Percentiles rank a stretch among this genome's conserved stretches.
Evolutionary conservation across 129 eudicot species (phyloP).

Genomic region (Deinandra increscens): DNA sequence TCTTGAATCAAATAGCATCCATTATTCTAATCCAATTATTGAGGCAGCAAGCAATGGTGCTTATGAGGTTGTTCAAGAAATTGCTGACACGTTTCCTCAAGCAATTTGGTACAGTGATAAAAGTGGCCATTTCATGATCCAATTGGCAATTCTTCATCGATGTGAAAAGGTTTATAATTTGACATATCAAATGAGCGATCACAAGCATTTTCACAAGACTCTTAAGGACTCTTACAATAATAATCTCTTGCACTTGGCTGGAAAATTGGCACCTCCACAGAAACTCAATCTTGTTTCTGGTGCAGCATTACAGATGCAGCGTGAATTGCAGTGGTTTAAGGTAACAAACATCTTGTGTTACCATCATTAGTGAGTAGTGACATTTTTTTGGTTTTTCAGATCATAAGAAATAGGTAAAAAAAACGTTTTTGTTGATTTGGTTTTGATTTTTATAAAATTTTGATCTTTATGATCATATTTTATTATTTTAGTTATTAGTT

Average conservation of each 20-base stretch:
- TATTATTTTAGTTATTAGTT: background rate
- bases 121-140: conserved; percentile 32
- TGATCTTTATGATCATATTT: background rate
- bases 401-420: background rate
- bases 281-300: conserved; percentile 48
- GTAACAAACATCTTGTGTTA: conserved; percentile 15
- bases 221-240: conserved; percentile 34
- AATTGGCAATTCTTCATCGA: conserved; percentile 44
- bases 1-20: conserved; percentile 25
- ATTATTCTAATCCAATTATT: conserved; percentile 26
- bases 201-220: conserved; percentile 32
- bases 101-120: conserved; percentile 42
- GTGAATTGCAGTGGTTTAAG: conserved; percentile 51
- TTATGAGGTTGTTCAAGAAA: conserved; percentile 44
- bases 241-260: conserved; percentile 46
- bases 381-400: background rate
- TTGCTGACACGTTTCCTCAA: conserved; percentile 45
- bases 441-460: background rate
- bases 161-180: conserved; percentile 43
- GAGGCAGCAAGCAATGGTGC: conserved; percentile 45
- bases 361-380: background rate
- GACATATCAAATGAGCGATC: conserved; percentile 38
- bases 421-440: background rate
- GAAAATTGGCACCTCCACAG: conserved; percentile 36
- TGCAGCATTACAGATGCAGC: conserved; percentile 53